These are phyloP conservation scores for Cordyceps cicadae DNA, from an alignment of 2,329 filamentous ascomycete species.

Conservation along the genomic window DNA sequence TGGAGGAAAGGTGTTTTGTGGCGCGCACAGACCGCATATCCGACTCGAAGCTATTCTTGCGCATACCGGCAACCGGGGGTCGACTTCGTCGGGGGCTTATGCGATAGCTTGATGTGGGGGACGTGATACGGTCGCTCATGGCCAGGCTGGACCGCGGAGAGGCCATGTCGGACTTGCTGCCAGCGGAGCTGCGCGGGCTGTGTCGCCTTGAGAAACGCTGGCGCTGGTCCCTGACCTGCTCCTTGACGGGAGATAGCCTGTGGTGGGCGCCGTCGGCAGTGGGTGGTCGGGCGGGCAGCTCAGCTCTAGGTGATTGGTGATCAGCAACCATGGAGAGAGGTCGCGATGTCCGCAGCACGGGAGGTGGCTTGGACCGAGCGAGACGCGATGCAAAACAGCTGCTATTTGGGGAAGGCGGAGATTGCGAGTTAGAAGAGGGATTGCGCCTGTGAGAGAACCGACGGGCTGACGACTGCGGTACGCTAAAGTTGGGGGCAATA, in stretches of 20 bases:
- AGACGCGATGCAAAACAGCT: slow-evolving; percentile 16
- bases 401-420: slow-evolving; percentile 14
- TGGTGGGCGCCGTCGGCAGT: slow-evolving; percentile 17
- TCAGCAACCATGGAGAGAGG: slow-evolving; percentile 48
- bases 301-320: slow-evolving; percentile 37
- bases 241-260: slow-evolving; percentile 9
- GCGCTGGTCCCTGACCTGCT: slow-evolving; percentile 2
- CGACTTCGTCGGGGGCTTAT: slow-evolving; percentile 6
- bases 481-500: slow-evolving; percentile 44
- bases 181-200: background rate
- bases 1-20: background rate
- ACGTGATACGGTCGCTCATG: background rate
- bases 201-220: background rate
- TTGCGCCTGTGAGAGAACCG: slow-evolving; percentile 35
- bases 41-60: background rate
- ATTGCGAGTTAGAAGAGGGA: slow-evolving; percentile 15
- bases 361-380: slow-evolving; percentile 33
- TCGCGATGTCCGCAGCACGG: slow-evolving; percentile 38
- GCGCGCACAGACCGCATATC: background rate
- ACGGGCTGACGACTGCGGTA: slow-evolving; percentile 37
- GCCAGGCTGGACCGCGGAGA: background rate
- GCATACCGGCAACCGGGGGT: background rate
- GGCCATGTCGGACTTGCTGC: background rate
- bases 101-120: background rate
- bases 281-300: slow-evolving; percentile 22